phyloP scores from a whole-genome alignment of 2,329 filamentous ascomycete genomes.

The Cladosporium sp. region DNA sequence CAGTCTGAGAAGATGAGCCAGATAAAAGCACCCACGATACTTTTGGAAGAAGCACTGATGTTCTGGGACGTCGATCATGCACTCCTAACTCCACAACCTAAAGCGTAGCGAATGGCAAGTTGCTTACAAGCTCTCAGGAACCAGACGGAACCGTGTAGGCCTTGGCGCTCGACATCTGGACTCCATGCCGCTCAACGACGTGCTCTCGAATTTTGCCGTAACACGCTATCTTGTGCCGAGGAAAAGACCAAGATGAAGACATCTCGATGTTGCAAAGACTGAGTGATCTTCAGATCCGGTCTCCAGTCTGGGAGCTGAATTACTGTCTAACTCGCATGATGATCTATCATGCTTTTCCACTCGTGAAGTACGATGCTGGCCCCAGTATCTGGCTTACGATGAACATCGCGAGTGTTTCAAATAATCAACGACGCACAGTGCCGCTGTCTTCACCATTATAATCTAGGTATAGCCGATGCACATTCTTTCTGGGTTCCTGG shows the following conservation, averaged over 20 bases:
- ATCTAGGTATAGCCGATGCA: background rate
- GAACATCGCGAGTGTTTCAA: background rate
- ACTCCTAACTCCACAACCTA: background rate
- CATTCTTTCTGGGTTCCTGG: background rate
- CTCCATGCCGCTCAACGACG: background rate
- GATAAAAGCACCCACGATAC: background rate
- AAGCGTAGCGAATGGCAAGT: background rate
- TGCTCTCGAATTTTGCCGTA: background rate
- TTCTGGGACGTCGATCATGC: background rate
- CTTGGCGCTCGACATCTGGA: background rate
- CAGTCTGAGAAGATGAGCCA: background rate
- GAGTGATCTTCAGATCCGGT: background rate
- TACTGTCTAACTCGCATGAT: background rate
- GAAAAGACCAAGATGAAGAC: background rate
- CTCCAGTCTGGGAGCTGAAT: background rate
- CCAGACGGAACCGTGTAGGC: background rate
- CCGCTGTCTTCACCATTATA: background rate
- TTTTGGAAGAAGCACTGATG: background rate
- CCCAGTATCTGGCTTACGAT: too few species aligned
- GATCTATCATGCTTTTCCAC: background rate
- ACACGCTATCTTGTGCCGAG: background rate
- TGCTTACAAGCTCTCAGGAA: slow-evolving; percentile 4
- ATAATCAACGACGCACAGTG: background rate
- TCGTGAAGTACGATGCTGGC: too few species aligned
- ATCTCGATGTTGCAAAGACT: background rate